Percentiles rank a stretch among this genome's conserved stretches.
These are phyloP conservation scores for Letharia lupina DNA, from an alignment of 495 filamentous ascomycete species.

Conservation along the genomic window DNA sequence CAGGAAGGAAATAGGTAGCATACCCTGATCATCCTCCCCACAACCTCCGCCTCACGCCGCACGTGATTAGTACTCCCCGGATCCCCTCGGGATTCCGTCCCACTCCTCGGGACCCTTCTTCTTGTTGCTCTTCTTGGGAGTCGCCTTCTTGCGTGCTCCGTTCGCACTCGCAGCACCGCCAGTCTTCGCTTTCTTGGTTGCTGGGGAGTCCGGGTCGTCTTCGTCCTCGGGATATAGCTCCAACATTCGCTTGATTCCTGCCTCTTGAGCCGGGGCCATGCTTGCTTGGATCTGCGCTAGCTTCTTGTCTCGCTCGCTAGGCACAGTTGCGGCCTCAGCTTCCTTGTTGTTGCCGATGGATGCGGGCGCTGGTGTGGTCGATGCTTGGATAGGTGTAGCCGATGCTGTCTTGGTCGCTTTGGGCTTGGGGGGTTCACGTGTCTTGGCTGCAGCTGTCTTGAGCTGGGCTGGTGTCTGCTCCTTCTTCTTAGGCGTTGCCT, in stretches of 20 bases:
- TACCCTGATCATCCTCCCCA: neutral
- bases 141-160: neutral
- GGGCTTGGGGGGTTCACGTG: neutral
- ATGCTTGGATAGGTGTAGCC: neutral
- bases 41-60: neutral
- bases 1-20: neutral
- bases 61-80: neutral
- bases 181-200: neutral
- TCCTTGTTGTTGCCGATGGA: neutral
- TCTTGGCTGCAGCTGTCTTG: neutral
- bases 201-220: neutral
- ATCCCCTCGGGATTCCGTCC: neutral
- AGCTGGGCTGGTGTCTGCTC: neutral
- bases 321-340: neutral
- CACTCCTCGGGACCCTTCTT: neutral
- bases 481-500: neutral
- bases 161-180: neutral
- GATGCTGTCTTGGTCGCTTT: neutral
- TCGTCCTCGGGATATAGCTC: neutral
- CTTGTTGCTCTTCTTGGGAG: neutral
- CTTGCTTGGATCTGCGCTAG: neutral
- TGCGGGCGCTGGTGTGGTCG: neutral
- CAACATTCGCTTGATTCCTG: neutral
- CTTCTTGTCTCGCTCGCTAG: neutral
- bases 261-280: neutral